Percentiles rank a stretch among this genome's conserved stretches.
Conservation (phyloP, 306 rosid species). For the Lathyrus oleraceus region DNA sequence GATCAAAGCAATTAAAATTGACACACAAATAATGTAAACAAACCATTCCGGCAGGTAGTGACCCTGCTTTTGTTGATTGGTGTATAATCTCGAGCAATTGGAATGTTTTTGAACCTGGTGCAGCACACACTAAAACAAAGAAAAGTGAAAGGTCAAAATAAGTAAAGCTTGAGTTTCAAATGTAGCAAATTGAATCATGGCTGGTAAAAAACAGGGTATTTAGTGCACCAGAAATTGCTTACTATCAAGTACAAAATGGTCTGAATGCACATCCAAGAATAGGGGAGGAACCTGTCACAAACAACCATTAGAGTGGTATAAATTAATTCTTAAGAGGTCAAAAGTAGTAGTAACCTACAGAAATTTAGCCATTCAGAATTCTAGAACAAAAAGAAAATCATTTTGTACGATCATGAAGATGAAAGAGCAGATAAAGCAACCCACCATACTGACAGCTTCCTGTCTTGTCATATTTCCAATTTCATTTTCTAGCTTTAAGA, state of each 20-base stretch:
- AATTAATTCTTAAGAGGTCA: constrained; percentile 19
- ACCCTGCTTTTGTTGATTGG: constrained; percentile 69
- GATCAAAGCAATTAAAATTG: constrained; percentile 19
- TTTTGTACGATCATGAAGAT: constrained; percentile 14
- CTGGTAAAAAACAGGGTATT: constrained; percentile 28
- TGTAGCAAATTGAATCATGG: constrained; percentile 14
- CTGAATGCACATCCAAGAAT: constrained; percentile 81
- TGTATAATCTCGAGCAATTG: constrained; percentile 94
- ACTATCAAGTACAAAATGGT: constrained; percentile 93
- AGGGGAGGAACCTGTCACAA: constrained; percentile 88
- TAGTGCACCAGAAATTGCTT: constrained; percentile 52
- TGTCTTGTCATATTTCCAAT: constrained; percentile 98
- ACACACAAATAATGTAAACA: constrained; percentile 40
- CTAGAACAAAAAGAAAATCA: constrained; percentile 26
- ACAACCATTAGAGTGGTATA: constrained; percentile 28
- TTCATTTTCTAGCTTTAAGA: constrained; percentile 97
- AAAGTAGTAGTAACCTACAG: constrained; percentile 26
- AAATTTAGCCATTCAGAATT: constrained; percentile 6
- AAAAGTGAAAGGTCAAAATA: constrained; percentile 22
- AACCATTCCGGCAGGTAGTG: constrained; percentile 87
- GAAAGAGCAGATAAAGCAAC: constrained; percentile 42
- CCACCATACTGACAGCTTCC: constrained; percentile 99
- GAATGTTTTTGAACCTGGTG: constrained; percentile 98
- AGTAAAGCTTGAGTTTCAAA: constrained; percentile 24
- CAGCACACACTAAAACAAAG: constrained; percentile 88